Evolutionary conservation across 1,139 yeast species (phyloP).

Genomic region (Hansenula lynferdii): DNA sequence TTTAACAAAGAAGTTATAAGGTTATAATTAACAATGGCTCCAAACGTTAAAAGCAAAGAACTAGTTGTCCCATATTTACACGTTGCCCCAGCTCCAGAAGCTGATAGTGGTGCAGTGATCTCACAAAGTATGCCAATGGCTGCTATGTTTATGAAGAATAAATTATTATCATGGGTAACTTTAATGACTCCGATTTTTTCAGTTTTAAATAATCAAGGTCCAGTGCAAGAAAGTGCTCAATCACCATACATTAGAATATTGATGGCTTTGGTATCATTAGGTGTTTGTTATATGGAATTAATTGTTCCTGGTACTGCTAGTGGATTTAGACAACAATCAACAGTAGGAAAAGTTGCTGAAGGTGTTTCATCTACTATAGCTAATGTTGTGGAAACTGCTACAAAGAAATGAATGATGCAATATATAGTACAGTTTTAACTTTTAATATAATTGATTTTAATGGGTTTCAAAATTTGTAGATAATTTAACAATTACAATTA

Average conservation of each 20-base stretch:
- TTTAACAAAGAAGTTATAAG: no score
- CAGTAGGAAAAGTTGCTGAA: constrained; percentile 14
- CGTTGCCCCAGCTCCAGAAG: constrained; percentile 43
- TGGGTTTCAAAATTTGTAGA: neutral
- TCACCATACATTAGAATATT: constrained; percentile 13
- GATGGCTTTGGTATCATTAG: constrained; percentile 41
- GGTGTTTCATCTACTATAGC: constrained; percentile 15
- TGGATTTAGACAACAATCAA: constrained; percentile 12
- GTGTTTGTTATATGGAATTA: constrained; percentile 49
- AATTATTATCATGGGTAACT: constrained; percentile 43
- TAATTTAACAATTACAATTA: neutral
- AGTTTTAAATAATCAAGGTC: constrained; percentile 30
- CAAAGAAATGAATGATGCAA: neutral
- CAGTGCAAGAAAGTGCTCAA: constrained; percentile 14
- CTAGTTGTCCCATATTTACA: constrained; percentile 39
- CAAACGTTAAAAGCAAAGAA: constrained; percentile 28
- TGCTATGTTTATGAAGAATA: constrained; percentile 49
- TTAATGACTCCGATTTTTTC: constrained; percentile 39
- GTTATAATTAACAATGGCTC: no score
- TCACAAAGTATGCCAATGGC: constrained; percentile 67
- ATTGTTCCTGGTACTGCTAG: constrained; percentile 27
- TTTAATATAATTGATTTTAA: no score
- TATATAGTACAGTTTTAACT: neutral
- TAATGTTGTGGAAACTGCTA: constrained; percentile 2
- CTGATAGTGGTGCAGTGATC: constrained; percentile 40